Evolutionary conservation across 208 protist genomes (phyloP).

Genomic region (Leishmania tarentolae): DNA sequence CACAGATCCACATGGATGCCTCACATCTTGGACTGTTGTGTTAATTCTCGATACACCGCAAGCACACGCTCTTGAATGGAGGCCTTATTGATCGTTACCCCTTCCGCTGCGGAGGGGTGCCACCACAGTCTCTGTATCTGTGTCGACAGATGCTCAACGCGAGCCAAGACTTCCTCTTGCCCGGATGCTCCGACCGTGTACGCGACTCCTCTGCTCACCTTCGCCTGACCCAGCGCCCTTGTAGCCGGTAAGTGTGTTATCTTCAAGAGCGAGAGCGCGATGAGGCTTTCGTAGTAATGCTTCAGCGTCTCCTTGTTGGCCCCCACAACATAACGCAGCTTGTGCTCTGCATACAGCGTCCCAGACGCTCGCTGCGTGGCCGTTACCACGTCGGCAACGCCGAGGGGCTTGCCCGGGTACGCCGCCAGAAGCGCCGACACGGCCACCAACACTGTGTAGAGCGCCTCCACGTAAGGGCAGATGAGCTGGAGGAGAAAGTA

Average conservation of each 20-base stretch:
- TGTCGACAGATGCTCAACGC: conserved; percentile 23
- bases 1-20: not conserved
- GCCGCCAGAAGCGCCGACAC: conserved; percentile 24
- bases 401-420: conserved; percentile 23
- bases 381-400: conserved; percentile 23
- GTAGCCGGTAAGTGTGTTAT: conserved; percentile 6
- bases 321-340: conserved; percentile 38
- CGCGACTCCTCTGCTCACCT: conserved; percentile 8
- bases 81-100: conserved; percentile 6
- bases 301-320: conserved; percentile 54
- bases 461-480: conserved; percentile 58
- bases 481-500: conserved; percentile 60
- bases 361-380: conserved; percentile 24
- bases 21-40: conserved; percentile 31
- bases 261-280: conserved; percentile 28
- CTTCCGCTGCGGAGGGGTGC: conserved; percentile 18
- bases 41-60: conserved; percentile 24
- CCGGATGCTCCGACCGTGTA: conserved; percentile 20
- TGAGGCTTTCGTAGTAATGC: conserved; percentile 42
- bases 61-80: conserved; percentile 26
- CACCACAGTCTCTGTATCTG: conserved; percentile 36
- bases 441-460: conserved; percentile 40
- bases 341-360: conserved; percentile 25
- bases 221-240: not conserved
- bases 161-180: conserved; percentile 20